Evolutionary conservation across 2,329 filamentous ascomycete genomes (phyloP), one percentile per base, ranked within the genome.

Genomic region (Diaporthe ampelina): DNA sequence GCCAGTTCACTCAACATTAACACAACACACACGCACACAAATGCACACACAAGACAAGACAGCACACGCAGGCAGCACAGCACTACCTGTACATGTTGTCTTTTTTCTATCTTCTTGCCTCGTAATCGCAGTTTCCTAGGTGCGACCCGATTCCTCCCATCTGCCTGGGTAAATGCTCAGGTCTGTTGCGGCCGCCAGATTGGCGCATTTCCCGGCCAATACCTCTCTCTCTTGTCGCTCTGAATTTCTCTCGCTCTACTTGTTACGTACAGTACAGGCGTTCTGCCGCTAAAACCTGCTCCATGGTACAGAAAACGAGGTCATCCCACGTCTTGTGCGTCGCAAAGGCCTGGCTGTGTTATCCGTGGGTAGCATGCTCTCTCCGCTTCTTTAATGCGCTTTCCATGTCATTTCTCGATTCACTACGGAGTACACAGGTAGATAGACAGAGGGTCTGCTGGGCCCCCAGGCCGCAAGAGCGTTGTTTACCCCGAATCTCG

Each of bases 1-100:
- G 73, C 56, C 73, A 73, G 68, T 59, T 72, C 73, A 72, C 73
- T 63, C 57, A 24, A 54, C 48, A 57, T 57, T 50, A 56, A 74
- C 57, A 73, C 50, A 72, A 57, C 48, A 65, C 58, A 21, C 69
- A 37, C 58, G 35, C 35, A 37, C 11, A 29, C 40, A 61, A 57
- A 50, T 21, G 13, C n/a, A 50, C 35, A 50, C 35, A 52, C 29
- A 56, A 24, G 7, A n/a, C 26, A 21, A 63, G 24, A 43, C 43
- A 40, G 19, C 29, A 43, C 56, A 61, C 54, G 29, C n/a, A 59
- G 19, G 65, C 48, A 68, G 13, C 15, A 56, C 54, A 57, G 54
- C 72, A 43, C 50, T 32, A 32, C 54, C 61, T 57, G 29, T 29
- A 29, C 4, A 29, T 29, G 29, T 32, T 57, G 58, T 40, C 17